Percentiles rank a stretch among this genome's conserved stretches.
Conservation (phyloP, 2,329 filamentous ascomycete species). For the Nemania abortiva region DNA sequence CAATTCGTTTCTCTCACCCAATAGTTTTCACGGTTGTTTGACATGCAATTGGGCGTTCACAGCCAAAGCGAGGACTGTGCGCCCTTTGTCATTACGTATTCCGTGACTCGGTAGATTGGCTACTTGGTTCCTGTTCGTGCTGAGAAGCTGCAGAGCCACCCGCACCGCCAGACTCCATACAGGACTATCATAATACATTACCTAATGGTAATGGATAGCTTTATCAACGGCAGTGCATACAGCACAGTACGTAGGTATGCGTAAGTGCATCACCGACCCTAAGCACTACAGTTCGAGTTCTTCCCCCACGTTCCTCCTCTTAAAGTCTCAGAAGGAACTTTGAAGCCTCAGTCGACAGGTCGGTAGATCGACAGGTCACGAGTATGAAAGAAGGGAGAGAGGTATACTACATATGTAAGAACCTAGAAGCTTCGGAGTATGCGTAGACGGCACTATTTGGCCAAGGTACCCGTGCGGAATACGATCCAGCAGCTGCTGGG, state of each 20-base stretch:
- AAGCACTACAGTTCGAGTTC: not conserved
- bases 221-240: not conserved
- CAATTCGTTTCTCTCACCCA: not conserved
- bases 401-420: not conserved
- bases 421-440: not conserved
- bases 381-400: not conserved
- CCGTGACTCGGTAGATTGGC: conserved; percentile 24
- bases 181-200: not conserved
- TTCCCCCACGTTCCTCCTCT: not conserved
- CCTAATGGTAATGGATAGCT: not conserved
- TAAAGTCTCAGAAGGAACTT: not conserved
- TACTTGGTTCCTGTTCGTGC: conserved; percentile 10
- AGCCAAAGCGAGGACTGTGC: not conserved
- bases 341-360: conserved; percentile 1
- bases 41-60: conserved; percentile 5
- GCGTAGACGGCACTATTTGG: not conserved
- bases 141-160: conserved; percentile 18
- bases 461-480: conserved; percentile 4
- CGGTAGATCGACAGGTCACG: not conserved
- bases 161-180: conserved; percentile 6
- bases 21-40: not conserved
- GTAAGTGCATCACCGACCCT: not conserved
- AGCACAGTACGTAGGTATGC: not conserved
- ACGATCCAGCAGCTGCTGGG: conserved; percentile 14
- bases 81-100: conserved; percentile 24